Conservation (phyloP, 2,329 filamentous ascomycete genomes). For the Aspergillus fructus region DNA sequence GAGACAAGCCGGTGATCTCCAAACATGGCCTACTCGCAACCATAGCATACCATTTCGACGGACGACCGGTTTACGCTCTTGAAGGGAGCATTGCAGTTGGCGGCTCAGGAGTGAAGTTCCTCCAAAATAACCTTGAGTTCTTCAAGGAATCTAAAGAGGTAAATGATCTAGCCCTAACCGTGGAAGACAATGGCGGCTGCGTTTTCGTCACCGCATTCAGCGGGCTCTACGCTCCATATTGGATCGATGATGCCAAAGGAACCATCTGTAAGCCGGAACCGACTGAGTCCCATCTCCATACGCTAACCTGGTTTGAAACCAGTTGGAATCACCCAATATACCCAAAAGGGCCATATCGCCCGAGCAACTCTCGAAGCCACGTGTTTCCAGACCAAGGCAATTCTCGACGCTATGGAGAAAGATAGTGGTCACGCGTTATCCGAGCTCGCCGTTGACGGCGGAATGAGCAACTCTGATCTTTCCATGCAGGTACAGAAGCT, state of each 20-base stretch:
- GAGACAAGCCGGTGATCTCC: slow-evolving; percentile 79
- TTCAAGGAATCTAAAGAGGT: slow-evolving; percentile 62
- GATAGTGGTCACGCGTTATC: slow-evolving; percentile 77
- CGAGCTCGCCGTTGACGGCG: slow-evolving; percentile 80
- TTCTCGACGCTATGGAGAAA: slow-evolving; percentile 88
- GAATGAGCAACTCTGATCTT: slow-evolving; percentile 82
- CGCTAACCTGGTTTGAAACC: slow-evolving; percentile 10
- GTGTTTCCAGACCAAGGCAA: slow-evolving; percentile 89
- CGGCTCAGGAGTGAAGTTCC: slow-evolving; percentile 75
- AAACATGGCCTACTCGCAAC: slow-evolving; percentile 78
- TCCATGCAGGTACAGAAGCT: slow-evolving; percentile 67
- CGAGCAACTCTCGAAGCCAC: slow-evolving; percentile 86
- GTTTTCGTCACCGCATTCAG: slow-evolving; percentile 89
- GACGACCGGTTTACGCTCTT: slow-evolving; percentile 72
- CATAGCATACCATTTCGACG: slow-evolving; percentile 76
- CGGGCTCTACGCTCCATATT: slow-evolving; percentile 88
- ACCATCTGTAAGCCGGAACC: slow-evolving; percentile 64
- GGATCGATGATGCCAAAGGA: slow-evolving; percentile 91
- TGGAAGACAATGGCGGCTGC: slow-evolving; percentile 76
- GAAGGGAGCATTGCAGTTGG: slow-evolving; percentile 83
- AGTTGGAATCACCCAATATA: slow-evolving; percentile 83
- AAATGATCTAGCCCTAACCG: slow-evolving; percentile 62
- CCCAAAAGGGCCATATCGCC: slow-evolving; percentile 80
- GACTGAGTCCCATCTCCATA: background rate
- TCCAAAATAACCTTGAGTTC: slow-evolving; percentile 64